Percentiles rank a stretch among this genome's conserved stretches.
These are phyloP conservation scores for Trichoderma pleuroti DNA, from an alignment of 2,329 filamentous ascomycete species.

Conservation along the genomic window DNA sequence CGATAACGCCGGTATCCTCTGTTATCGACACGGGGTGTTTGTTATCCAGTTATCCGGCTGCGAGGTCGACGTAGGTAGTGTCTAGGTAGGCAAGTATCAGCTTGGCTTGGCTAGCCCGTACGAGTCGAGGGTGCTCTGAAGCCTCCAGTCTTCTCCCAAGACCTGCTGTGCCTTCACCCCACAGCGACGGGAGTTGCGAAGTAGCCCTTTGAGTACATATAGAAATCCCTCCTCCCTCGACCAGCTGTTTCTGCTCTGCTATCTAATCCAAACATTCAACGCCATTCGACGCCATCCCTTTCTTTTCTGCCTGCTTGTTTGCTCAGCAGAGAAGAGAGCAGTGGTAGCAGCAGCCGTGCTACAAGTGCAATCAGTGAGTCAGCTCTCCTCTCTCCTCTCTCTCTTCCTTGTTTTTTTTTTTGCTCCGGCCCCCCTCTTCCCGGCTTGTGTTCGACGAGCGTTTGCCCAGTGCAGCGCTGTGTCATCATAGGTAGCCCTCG, in stretches of 20 bases:
- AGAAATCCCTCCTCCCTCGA: constrained; percentile 27
- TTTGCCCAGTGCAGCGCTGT: neutral
- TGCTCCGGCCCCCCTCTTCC: neutral
- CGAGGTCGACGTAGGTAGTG: neutral
- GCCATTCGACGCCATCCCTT: constrained; percentile 3
- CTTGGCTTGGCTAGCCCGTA: neutral
- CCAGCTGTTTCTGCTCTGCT: constrained; percentile 22
- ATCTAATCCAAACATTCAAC: constrained; percentile 15
- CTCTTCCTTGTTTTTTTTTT: neutral
- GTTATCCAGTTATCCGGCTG: neutral
- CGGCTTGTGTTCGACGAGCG: neutral
- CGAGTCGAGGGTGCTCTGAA: neutral
- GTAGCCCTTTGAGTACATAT: constrained; percentile 27
- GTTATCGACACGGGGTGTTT: neutral
- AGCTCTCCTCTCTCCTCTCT: neutral
- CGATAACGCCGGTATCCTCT: neutral
- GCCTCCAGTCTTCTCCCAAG: neutral
- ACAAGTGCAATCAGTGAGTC: neutral
- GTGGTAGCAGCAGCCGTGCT: neutral
- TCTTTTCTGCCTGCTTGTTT: neutral
- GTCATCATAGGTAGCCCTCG: neutral
- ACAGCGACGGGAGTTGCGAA: constrained; percentile 24
- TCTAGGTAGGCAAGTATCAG: neutral
- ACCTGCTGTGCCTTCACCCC: neutral
- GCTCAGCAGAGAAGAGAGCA: neutral